Conservation (phyloP, 2,329 filamentous ascomycete genomes). For the Helicocarpus griseus region DNA sequence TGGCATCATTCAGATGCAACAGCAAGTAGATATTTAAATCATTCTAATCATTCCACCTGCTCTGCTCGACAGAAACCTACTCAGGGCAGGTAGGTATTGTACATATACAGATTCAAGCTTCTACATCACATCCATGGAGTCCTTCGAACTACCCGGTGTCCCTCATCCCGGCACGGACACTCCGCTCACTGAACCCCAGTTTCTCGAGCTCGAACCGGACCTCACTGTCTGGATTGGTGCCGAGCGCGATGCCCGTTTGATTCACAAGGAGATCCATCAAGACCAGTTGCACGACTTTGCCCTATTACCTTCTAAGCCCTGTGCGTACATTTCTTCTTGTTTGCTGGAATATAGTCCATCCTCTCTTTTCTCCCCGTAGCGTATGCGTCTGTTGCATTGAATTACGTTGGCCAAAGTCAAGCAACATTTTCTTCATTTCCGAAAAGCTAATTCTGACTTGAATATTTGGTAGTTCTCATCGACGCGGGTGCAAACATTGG, state of each 20-base stretch:
- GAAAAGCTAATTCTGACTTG: background rate
- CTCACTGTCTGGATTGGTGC: background rate
- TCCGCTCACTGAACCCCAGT: background rate
- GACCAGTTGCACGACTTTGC: background rate
- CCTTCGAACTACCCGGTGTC: background rate
- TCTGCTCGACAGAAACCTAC: no score
- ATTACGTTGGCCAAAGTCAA: no score
- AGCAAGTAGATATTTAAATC: background rate
- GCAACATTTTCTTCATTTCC: background rate
- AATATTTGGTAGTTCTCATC: slow-evolving; percentile 2
- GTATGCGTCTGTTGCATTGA: no score
- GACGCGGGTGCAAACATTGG: slow-evolving; percentile 22
- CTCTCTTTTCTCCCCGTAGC: no score
- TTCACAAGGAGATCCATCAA: background rate
- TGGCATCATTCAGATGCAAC: background rate
- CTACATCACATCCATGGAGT: background rate
- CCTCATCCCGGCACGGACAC: background rate
- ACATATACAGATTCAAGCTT: background rate
- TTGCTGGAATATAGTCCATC: no score
- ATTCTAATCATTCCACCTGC: background rate
- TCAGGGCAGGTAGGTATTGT: background rate
- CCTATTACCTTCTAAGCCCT: background rate
- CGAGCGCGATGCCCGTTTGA: background rate
- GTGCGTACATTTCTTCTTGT: background rate
- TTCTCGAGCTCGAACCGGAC: background rate